Evolutionary conservation across 228 moss, liverwort and hornwort species (phyloP).

Genomic region (Sphagnum fallax): DNA sequence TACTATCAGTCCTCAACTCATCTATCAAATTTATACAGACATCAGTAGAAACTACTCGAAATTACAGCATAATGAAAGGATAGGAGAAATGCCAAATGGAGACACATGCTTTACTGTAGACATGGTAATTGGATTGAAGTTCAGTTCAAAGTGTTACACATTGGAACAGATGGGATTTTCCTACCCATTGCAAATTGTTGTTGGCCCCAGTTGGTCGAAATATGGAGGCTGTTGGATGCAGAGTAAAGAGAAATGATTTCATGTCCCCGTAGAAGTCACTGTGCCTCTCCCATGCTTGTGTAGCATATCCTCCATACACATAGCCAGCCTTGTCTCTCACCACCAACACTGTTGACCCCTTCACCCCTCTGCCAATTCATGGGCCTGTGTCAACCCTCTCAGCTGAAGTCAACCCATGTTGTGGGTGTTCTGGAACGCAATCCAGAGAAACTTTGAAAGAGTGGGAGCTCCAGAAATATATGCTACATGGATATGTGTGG

Average conservation of each 20-base stretch:
- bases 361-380: conserved; percentile 46
- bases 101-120: too few relatives aligned
- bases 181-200: conserved; percentile 86
- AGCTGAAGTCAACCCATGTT: neutral
- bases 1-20: neutral
- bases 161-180: neutral
- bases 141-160: too few relatives aligned
- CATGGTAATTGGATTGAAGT: too few relatives aligned
- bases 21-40: too few relatives aligned
- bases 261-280: conserved; percentile 88
- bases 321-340: conserved; percentile 83
- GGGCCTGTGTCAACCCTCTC: neutral
- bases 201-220: conserved; percentile 79
- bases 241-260: conserved; percentile 79
- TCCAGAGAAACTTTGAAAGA: neutral
- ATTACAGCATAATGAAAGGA: too few relatives aligned
- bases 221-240: conserved; percentile 60
- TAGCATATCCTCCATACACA: conserved; percentile 91
- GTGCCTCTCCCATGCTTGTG: conserved; percentile 84
- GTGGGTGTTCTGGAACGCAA: neutral
- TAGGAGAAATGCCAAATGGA: too few relatives aligned
- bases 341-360: conserved; percentile 72
- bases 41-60: too few relatives aligned
- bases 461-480: neutral
- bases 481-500: neutral